Conservation (phyloP, 2,329 filamentous ascomycete species). For the Colletotrichum sp. region DNA sequence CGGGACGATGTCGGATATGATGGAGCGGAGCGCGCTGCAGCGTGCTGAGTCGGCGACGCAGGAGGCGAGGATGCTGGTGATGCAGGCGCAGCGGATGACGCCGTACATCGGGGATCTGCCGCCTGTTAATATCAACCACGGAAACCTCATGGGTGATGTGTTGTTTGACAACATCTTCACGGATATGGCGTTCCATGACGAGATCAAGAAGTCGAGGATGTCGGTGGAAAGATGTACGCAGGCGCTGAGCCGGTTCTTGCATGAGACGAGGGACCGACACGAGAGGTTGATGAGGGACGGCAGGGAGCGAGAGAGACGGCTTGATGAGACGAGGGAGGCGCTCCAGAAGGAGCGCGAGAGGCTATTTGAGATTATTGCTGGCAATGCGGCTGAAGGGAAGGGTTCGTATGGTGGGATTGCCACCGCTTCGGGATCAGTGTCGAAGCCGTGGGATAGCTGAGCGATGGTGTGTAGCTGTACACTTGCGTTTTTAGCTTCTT, state of each 20-base stretch:
- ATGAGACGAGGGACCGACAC: conserved; percentile 34
- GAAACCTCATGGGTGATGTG: conserved; percentile 52
- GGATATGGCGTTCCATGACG: conserved; percentile 56
- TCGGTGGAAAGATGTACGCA: conserved; percentile 39
- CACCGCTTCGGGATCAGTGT: background rate
- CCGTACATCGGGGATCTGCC: conserved; percentile 43
- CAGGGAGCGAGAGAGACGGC: conserved; percentile 26
- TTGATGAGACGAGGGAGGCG: conserved; percentile 37
- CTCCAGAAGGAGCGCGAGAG: conserved; percentile 49
- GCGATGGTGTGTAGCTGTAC: background rate
- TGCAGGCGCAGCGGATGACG: conserved; percentile 44
- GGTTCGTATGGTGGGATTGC: background rate
- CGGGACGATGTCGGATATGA: conserved; percentile 52
- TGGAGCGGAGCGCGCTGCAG: conserved; percentile 57
- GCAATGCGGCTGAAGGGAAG: background rate
- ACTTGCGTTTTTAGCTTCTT: background rate
- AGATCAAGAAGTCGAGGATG: conserved; percentile 49
- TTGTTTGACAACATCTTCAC: conserved; percentile 61
- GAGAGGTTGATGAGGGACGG: conserved; percentile 35
- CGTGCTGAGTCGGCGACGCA: conserved; percentile 47
- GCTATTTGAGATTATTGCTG: conserved; percentile 40
- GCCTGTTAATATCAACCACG: conserved; percentile 46
- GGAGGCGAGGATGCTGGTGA: conserved; percentile 42
- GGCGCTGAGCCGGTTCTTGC: conserved; percentile 35
- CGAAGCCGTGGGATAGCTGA: background rate